phyloP scores from a whole-genome alignment of 2,329 filamentous ascomycete genomes.

The Penicillium sp. region DNA sequence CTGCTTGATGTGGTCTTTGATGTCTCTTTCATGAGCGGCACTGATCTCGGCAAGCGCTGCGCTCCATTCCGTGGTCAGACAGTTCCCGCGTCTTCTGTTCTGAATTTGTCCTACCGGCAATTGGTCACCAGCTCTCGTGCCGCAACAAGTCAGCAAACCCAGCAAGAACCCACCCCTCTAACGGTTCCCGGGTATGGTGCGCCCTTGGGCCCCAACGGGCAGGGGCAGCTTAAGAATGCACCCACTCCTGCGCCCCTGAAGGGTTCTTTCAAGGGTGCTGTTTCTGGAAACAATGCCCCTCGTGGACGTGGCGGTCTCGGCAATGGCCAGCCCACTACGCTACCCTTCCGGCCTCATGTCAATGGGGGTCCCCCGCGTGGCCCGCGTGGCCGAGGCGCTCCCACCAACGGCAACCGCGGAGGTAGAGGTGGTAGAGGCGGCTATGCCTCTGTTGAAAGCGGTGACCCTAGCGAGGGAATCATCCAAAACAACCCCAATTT shows the following conservation, averaged over 20 bases:
- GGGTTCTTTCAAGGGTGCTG: conserved; percentile 60
- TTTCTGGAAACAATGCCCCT: conserved; percentile 47
- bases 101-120: conserved; percentile 84
- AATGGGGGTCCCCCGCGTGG: conserved; percentile 25
- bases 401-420: conserved; percentile 1
- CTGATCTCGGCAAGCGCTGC: conserved; percentile 84
- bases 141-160: conserved; percentile 51
- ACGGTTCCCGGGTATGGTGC: conserved; percentile 59
- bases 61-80: conserved; percentile 93
- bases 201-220: conserved; percentile 57
- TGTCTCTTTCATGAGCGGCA: conserved; percentile 94
- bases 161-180: conserved; percentile 55
- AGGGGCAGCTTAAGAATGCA: conserved; percentile 61
- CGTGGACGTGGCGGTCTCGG: conserved; percentile 35
- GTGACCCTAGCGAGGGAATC: conserved; percentile 55
- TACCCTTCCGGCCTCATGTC: conserved; percentile 34
- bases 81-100: conserved; percentile 79
- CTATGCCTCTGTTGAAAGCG: conserved; percentile 47
- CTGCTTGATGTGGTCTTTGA: conserved; percentile 94
- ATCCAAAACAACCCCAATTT: conserved; percentile 58
- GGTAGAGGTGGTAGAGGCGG: conserved; percentile 40
- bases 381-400: conserved; percentile 33
- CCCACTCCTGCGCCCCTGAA: conserved; percentile 57
- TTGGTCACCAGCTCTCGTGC: conserved; percentile 61
- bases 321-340: conserved; percentile 24